Evolutionary conservation across 2,329 filamentous ascomycete species (phyloP).

Genomic region (Phialophora expanda): DNA sequence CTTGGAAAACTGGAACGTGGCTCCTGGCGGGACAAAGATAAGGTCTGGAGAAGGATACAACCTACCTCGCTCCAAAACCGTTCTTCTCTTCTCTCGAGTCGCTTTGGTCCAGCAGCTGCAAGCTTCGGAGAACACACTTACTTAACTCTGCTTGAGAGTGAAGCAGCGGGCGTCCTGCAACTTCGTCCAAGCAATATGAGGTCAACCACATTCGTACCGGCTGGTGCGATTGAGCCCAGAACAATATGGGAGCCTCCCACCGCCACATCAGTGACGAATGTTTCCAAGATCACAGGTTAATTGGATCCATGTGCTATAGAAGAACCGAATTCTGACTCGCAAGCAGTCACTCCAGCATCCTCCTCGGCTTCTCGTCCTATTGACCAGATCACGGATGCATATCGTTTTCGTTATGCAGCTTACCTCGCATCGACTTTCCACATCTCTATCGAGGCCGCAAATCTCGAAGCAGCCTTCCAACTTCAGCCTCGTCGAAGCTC

Average conservation of each 20-base stretch:
- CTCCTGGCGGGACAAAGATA: background rate
- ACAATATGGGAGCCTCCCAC: slow-evolving; percentile 7
- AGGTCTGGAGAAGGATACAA: background rate
- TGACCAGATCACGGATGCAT: slow-evolving; percentile 21
- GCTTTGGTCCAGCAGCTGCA: background rate
- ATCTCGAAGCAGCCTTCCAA: slow-evolving; percentile 15
- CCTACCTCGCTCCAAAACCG: background rate
- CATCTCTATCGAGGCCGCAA: slow-evolving; percentile 25
- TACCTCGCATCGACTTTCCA: slow-evolving; percentile 30
- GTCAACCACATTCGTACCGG: background rate
- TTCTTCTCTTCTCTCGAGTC: background rate
- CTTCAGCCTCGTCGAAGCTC: slow-evolving; percentile 17
- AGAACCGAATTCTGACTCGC: background rate
- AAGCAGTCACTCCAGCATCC: slow-evolving; percentile 9
- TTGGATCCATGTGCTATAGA: background rate
- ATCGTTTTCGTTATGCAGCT: slow-evolving; percentile 23
- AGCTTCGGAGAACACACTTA: too few species aligned
- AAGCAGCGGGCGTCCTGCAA: background rate
- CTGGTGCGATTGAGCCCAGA: background rate
- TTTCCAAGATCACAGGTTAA: slow-evolving; percentile 19
- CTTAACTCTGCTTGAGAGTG: background rate
- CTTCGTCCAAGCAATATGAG: background rate
- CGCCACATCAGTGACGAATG: slow-evolving; percentile 1
- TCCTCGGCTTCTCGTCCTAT: background rate
- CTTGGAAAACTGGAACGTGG: background rate